A percentile compares a stretch with the other conserved stretches of the same genome.
Evolutionary conservation across 441 rosid species (phyloP).

Genomic region (Populus hybrid): DNA sequence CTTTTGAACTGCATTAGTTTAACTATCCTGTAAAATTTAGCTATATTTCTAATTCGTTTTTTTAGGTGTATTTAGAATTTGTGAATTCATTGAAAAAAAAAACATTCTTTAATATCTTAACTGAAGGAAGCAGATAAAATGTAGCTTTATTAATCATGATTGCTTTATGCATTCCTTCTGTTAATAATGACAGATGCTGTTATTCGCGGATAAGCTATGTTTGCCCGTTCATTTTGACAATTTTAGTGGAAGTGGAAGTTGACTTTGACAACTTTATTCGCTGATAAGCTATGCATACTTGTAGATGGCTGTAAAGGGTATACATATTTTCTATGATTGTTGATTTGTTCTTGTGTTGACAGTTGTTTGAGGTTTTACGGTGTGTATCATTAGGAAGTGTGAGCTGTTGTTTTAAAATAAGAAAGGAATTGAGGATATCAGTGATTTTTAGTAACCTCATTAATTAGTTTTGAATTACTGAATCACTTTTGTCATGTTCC

Average conservation of each 20-base stretch:
- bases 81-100: background rate
- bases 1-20: background rate
- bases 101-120: background rate
- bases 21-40: background rate
- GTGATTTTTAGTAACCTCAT: background rate
- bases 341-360: background rate
- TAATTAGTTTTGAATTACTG: background rate
- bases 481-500: background rate
- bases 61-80: background rate
- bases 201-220: background rate
- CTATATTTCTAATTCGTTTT: background rate
- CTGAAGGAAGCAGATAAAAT: background rate
- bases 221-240: background rate
- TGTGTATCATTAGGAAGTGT: background rate
- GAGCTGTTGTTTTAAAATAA: background rate
- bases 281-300: background rate
- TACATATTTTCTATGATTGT: background rate
- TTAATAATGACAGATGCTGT: background rate
- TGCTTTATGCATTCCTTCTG: background rate
- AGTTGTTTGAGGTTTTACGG: background rate
- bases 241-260: background rate
- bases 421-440: background rate
- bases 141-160: background rate
- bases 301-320: background rate
- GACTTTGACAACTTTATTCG: background rate